Conservation (phyloP, 345 rosid genomes). For the Angophora floribunda region DNA sequence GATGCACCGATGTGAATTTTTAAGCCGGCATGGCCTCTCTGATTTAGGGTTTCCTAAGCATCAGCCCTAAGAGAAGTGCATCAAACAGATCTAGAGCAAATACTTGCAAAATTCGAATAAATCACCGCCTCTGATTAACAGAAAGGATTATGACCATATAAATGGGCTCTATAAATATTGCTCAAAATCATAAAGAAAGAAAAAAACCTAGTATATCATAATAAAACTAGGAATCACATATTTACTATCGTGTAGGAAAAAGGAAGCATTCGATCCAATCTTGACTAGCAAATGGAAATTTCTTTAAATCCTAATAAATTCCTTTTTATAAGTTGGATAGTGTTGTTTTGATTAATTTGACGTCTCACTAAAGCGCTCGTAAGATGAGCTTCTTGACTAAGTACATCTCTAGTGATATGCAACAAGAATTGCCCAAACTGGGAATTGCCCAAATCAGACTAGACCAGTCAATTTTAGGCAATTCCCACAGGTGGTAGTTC, state of each 20-base stretch:
- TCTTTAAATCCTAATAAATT: background rate
- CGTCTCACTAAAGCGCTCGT: background rate
- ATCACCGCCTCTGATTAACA: background rate
- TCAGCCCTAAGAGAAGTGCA: background rate
- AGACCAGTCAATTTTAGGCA: too few relatives aligned
- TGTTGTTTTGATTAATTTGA: background rate
- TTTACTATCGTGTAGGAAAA: background rate
- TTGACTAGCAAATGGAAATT: background rate
- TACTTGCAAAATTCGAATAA: background rate
- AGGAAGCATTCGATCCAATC: background rate
- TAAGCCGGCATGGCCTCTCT: background rate
- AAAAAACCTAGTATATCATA: background rate
- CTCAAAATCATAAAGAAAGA: background rate
- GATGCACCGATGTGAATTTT: background rate
- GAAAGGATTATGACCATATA: background rate
- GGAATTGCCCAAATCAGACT: too few relatives aligned
- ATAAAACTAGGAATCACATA: background rate
- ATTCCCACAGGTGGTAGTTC: too few relatives aligned
- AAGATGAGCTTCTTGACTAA: background rate
- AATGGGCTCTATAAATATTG: background rate
- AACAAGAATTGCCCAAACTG: too few relatives aligned
- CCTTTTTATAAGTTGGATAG: background rate
- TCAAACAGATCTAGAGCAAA: rapidly evolving
- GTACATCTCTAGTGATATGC: background rate
- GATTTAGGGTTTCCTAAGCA: background rate